Evolutionary conservation across 768 basidiomycete genomes (phyloP).

Genomic region (Termitomyces sp.): DNA sequence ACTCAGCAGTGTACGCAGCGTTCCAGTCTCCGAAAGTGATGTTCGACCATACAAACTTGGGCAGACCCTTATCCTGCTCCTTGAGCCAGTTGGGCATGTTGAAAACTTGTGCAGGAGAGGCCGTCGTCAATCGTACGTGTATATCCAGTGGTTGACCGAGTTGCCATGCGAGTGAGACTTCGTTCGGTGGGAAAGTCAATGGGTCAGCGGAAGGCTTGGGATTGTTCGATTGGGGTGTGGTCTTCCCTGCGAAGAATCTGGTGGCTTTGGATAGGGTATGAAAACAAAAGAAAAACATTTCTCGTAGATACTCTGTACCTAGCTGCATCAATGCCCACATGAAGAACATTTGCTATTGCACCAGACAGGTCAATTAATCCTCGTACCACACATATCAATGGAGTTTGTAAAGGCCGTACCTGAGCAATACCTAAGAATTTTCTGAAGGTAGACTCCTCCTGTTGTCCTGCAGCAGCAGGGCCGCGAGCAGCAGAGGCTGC

Average conservation of each 20-base stretch:
- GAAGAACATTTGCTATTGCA: constrained; percentile 58
- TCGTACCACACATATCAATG: neutral
- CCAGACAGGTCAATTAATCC: neutral
- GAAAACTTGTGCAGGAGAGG: constrained; percentile 57
- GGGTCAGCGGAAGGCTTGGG: constrained; percentile 34
- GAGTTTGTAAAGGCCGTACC: constrained; percentile 11
- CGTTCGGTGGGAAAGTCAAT: constrained; percentile 45
- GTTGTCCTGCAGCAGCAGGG: constrained; percentile 3
- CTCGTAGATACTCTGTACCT: constrained; percentile 26
- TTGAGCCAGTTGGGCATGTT: constrained; percentile 37
- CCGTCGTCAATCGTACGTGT: constrained; percentile 70
- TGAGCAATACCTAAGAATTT: constrained; percentile 20
- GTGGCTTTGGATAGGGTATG: constrained; percentile 15
- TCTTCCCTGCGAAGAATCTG: constrained; percentile 16
- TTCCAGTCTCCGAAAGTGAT: constrained; percentile 75
- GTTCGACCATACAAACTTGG: constrained; percentile 71
- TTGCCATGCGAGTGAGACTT: constrained; percentile 53
- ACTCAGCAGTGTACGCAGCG: constrained; percentile 49
- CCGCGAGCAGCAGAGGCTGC: constrained; percentile 11
- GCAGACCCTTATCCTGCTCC: constrained; percentile 46
- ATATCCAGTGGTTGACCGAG: constrained; percentile 58
- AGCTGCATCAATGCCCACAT: constrained; percentile 64
- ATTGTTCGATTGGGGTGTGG: constrained; percentile 9
- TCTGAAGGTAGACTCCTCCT: constrained; percentile 14
- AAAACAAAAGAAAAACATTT: neutral